Evolutionary conservation across 2,329 filamentous ascomycete genomes (phyloP), one percentile per base, ranked within the genome.

Genomic region (Magnaporthiopsis incrustans): DNA sequence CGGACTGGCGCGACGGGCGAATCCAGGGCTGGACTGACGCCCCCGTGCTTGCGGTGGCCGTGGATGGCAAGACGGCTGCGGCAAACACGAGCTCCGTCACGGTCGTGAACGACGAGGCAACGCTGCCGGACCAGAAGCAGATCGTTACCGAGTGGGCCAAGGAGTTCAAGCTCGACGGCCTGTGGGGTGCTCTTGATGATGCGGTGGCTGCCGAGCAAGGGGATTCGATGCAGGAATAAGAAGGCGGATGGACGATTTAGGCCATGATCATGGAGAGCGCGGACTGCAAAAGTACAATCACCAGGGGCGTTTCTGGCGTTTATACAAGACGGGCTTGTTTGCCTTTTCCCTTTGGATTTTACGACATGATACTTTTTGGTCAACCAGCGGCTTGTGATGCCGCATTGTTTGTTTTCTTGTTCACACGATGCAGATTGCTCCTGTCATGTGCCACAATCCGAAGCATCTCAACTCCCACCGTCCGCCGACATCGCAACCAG

Each of bases 1-100:
- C 88, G n/a, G 95, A 99, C 79, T 96, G 95, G 91, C 86, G 95
- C 69, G 94, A 98, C 74, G 94, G 93, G 32, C 86, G 95, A 63
- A 96, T 99, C 70, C 92, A 96, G 77, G 93, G 93, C 65, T 97
- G 93, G 93, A 85, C 88, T 60, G 89, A 92, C 70, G 85, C 92
- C 3, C 92, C 93, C 10, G 82, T 83, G 50, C 77, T 91, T 66
- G 78, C 84, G 25, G 82, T 89, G n/a, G 81, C 81, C n/a, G 71
- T 68, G 27, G 70, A 69, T 8, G 68, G 66, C 27, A 69, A 70
- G 3, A 70, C 70, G 8, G 68, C 73, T 2, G 69, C 70, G 6
- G 76, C 72, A 57, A 70, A 78, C 67, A 75, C 59, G 56, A 44
- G 61, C 18, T 10, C 66, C 1, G 62, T 59, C 11, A 63, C 62